These are phyloP conservation scores for Annulohypoxylon bovei DNA, from an alignment of 495 filamentous ascomycete genomes.

Conservation along the genomic window DNA sequence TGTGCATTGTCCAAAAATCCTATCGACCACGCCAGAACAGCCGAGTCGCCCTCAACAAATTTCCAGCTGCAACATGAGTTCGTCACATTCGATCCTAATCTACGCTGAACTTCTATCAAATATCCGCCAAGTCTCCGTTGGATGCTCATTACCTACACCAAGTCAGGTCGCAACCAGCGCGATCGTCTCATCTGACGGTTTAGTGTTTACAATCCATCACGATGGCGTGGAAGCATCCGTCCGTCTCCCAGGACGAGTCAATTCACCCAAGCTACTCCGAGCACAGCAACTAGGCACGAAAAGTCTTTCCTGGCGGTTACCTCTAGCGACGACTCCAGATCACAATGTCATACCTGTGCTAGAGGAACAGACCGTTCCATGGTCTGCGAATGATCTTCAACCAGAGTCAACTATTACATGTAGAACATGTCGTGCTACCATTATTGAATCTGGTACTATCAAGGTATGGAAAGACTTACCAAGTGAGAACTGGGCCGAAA, in stretches of 20 bases:
- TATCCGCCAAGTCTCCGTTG: constrained; percentile 84
- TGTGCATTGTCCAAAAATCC: constrained; percentile 18
- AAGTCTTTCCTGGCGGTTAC: constrained; percentile 76
- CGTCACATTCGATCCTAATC: constrained; percentile 56
- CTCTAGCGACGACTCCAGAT: constrained; percentile 46
- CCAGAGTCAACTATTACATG: constrained; percentile 68
- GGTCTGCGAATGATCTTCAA: constrained; percentile 74
- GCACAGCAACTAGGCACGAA: constrained; percentile 47
- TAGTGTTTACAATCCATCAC: constrained; percentile 63
- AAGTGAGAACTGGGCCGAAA: constrained; percentile 97
- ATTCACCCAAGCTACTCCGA: constrained; percentile 50
- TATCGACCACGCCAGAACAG: constrained; percentile 5
- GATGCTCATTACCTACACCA: constrained; percentile 68
- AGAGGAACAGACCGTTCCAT: constrained; percentile 63
- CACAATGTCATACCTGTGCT: constrained; percentile 3
- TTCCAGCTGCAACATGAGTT: constrained; percentile 42
- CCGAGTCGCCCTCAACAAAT: constrained; percentile 20
- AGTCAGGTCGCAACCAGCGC: constrained; percentile 58
- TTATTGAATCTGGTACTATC: constrained; percentile 58
- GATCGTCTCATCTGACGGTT: constrained; percentile 60
- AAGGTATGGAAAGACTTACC: constrained; percentile 92
- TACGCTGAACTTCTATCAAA: constrained; percentile 91
- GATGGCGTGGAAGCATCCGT: constrained; percentile 65
- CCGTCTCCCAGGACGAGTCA: constrained; percentile 71
- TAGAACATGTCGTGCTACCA: constrained; percentile 61